Percentiles rank a stretch among this genome's conserved stretches.
These are phyloP conservation scores for Plasmodium gaboni DNA, from an alignment of 169 alveolate species.

Conservation along the genomic window DNA sequence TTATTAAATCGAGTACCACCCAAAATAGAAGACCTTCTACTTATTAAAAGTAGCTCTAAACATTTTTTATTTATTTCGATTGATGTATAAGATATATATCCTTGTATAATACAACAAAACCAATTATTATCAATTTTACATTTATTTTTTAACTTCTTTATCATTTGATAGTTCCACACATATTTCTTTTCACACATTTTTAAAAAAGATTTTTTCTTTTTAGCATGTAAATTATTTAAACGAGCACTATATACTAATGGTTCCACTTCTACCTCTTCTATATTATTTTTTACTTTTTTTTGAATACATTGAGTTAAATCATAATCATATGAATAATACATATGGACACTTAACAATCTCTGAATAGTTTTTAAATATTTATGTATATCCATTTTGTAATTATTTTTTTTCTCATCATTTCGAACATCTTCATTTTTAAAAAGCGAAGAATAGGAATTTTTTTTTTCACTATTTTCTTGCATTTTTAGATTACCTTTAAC, in stretches of 20 bases:
- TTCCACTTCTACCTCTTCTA: conserved; percentile 43
- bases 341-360: conserved; percentile 28
- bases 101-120: conserved; percentile 81
- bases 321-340: conserved; percentile 72
- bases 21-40: conserved; percentile 94
- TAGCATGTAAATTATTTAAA: background rate
- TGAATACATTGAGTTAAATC: conserved; percentile 75
- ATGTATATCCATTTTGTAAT: conserved; percentile 60
- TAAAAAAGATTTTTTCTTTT: conserved; percentile 25
- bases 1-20: conserved; percentile 96
- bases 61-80: conserved; percentile 77
- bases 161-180: conserved; percentile 74
- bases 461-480: conserved; percentile 18
- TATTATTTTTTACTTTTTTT: conserved; percentile 36
- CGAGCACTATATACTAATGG: conserved; percentile 19
- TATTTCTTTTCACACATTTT: conserved; percentile 50
- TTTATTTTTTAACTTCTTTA: conserved; percentile 47
- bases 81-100: conserved; percentile 82
- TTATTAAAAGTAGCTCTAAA: conserved; percentile 85
- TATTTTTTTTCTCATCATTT: conserved; percentile 40
- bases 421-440: conserved; percentile 29
- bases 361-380: conserved; percentile 62
- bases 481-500: conserved; percentile 1
- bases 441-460: conserved; percentile 13
- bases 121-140: conserved; percentile 71